Evolutionary conservation across 495 filamentous ascomycete species (phyloP).

Genomic region (Daldinia vernicosa): DNA sequence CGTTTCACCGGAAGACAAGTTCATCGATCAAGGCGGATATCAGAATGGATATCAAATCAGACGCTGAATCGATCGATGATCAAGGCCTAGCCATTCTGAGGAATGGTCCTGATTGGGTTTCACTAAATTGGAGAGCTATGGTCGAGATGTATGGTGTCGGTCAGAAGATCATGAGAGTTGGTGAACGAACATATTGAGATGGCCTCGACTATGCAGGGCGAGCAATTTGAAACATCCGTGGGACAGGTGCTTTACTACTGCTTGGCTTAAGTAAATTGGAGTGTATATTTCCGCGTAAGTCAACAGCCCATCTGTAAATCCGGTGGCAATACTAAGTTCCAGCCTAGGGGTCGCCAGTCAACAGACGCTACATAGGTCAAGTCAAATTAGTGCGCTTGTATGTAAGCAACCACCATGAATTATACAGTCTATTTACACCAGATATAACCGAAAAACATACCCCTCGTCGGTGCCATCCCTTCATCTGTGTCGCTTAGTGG

Average conservation of each 20-base stretch:
- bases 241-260: constrained; percentile 2
- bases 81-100: constrained; percentile 37
- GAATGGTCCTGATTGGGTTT: constrained; percentile 35
- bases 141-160: constrained; percentile 24
- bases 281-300: background rate
- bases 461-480: background rate
- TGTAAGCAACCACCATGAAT: background rate
- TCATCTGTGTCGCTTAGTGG: background rate
- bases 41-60: constrained; percentile 7
- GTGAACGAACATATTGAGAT: constrained; percentile 32
- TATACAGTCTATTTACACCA: background rate
- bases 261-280: background rate
- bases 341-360: background rate
- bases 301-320: background rate
- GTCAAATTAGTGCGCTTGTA: background rate
- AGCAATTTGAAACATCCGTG: constrained; percentile 2
- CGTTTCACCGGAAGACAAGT: constrained; percentile 35
- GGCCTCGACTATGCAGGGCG: background rate
- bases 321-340: background rate
- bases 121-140: constrained; percentile 42
- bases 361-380: background rate
- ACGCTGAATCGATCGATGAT: constrained; percentile 32
- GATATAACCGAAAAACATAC: background rate
- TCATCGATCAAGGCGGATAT: constrained; percentile 20
- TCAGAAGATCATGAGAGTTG: constrained; percentile 35